phyloP scores from a whole-genome alignment of 2,329 filamentous ascomycete species.

The Sordariomycetes sp. region DNA sequence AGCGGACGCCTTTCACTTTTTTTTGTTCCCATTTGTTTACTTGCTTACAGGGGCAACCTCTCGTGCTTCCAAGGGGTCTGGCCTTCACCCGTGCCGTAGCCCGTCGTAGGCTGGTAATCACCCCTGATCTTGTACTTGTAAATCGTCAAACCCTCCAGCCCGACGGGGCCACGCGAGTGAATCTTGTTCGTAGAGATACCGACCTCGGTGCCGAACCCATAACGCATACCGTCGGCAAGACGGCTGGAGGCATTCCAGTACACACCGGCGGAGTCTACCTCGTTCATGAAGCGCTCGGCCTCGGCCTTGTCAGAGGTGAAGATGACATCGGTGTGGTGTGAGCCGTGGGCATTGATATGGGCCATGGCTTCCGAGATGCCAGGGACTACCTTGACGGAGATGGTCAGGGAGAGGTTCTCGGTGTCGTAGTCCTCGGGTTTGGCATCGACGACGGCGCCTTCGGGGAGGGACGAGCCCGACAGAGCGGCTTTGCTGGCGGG shows the following conservation, averaged over 20 bases:
- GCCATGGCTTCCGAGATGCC: constrained; percentile 61
- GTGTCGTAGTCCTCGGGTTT: constrained; percentile 69
- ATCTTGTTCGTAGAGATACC: constrained; percentile 99
- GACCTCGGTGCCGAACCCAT: constrained; percentile 95
- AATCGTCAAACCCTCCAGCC: constrained; percentile 88
- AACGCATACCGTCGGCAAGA: constrained; percentile 93
- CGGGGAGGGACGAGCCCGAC: constrained; percentile 29
- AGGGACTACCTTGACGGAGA: constrained; percentile 75
- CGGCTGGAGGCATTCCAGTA: constrained; percentile 97
- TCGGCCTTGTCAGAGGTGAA: constrained; percentile 58
- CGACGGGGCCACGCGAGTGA: constrained; percentile 85
- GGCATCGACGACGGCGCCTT: constrained; percentile 47
- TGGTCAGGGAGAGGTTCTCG: constrained; percentile 76
- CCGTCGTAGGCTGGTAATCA: constrained; percentile 69
- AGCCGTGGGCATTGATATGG: constrained; percentile 89
- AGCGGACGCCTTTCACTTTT: too few species aligned
- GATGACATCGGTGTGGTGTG: constrained; percentile 90
- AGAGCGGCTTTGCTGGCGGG: constrained; percentile 56
- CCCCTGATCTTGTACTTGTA: constrained; percentile 94
- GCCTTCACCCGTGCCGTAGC: constrained; percentile 59
- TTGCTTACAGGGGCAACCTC: constrained; percentile 31
- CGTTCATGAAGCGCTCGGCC: constrained; percentile 76
- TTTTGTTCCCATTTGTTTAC: neutral
- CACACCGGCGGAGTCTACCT: constrained; percentile 81
- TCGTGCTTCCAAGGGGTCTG: constrained; percentile 53